Base-by-base conservation (phyloP, 2,329 filamentous ascomycete genomes). In the Xylariaceae sp. region DNA sequence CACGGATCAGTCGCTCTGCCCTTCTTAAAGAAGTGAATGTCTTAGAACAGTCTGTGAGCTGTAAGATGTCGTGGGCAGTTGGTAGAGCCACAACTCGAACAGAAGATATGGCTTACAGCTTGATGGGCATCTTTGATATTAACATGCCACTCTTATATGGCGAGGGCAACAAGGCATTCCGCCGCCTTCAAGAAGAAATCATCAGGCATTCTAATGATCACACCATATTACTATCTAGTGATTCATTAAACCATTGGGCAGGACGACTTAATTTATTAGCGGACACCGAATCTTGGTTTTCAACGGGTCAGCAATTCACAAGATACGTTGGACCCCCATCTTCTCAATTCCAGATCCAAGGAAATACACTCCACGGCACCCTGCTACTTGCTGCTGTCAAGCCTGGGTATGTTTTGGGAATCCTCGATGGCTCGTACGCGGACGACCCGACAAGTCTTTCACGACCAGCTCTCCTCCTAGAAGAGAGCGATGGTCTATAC, bases 91-190 rank as follows among this genome's bases (percentile, higher is more conserved):
- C 59, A 17, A 61, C 46, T 8, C 37, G 55, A 6, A 19, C 19
- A 9, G 56, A 54, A 48, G 58, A 61, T 19, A 49, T 58, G 3
- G 51, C 58, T 6, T 61, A 61, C 16, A 53, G 52, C 4, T 31
- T 61, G n/a, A 52, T 61, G 7, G 59, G 59, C 1, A 29, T 61
- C 2, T 59, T 56, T 14, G 24, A 19, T 6, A 31, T 61, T 3
- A 55, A 33, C 24, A 59, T 61, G 59, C 28, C 52, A 5, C 23
- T 59, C 1, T 7, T 59, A 37, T 61, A 61, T 14, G 55, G 55
- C 7, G 59, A 61, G 24, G 55, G 55, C 8, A 3, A 24, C 2
- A 46, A 33, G 7, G 59, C 59, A 4, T 56, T 61, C 23, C 47
- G 28, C 7, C 41, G 59, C 3, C 41, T 61, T 1, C 59, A 61